Percentiles rank a stretch among this genome's conserved stretches.
phyloP scores from a whole-genome alignment of 108 stramenopile species.

The Nitzschia inconspicua region DNA sequence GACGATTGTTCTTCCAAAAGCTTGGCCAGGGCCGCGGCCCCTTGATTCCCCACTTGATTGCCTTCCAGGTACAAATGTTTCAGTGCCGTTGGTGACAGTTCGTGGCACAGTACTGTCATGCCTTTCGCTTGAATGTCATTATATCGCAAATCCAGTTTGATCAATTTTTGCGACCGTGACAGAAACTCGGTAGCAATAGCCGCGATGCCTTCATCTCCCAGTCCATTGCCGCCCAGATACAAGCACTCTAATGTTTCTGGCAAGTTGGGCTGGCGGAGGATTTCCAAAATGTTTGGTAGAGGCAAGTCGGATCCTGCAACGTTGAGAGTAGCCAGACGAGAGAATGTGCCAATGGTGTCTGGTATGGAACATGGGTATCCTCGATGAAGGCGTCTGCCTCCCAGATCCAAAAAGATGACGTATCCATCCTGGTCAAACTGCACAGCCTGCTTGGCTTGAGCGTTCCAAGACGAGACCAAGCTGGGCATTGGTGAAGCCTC shows the following conservation, averaged over 20 bases:
- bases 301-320: slow-evolving; percentile 33
- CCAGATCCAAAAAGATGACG: slow-evolving; percentile 15
- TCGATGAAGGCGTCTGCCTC: slow-evolving; percentile 11
- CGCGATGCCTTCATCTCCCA: not conserved
- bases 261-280: not conserved
- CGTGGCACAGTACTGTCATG: not conserved
- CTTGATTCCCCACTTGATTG: slow-evolving; percentile 19
- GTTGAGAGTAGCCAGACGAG: slow-evolving; percentile 15
- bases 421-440: slow-evolving; percentile 14
- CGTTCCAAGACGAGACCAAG: not conserved
- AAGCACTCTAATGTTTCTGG: slow-evolving; percentile 3
- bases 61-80: slow-evolving; percentile 17
- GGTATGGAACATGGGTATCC: slow-evolving; percentile 7
- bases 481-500: not conserved
- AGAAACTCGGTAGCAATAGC: slow-evolving; percentile 2
- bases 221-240: slow-evolving; percentile 25
- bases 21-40: slow-evolving; percentile 2
- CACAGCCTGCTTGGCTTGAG: not conserved
- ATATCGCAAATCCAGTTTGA: slow-evolving; percentile 24
- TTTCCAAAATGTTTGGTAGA: slow-evolving; percentile 1
- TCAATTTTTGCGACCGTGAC: not conserved
- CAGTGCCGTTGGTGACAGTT: slow-evolving; percentile 2
- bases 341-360: slow-evolving; percentile 4
- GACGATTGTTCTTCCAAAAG: not conserved
- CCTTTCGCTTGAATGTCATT: slow-evolving; percentile 23